A percentile compares a stretch with the other conserved stretches of the same genome.
Evolutionary conservation across 768 basidiomycete genomes (phyloP).

Genomic region (Auriculariales sp.): DNA sequence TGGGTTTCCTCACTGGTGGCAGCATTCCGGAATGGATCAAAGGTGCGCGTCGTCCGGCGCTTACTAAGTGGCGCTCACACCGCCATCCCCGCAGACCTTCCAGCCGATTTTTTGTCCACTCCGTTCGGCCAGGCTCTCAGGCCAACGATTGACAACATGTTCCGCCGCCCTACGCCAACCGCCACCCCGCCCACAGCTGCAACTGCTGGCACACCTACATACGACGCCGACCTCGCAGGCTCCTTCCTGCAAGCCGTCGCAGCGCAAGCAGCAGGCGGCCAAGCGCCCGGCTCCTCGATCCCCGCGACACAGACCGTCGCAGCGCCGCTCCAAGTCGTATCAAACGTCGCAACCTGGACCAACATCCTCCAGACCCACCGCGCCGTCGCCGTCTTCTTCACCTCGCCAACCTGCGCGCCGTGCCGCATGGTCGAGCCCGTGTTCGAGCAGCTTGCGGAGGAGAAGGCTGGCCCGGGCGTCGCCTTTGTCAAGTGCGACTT

Average conservation of each 20-base stretch:
- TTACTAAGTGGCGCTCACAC: not conserved
- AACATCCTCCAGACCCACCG: conserved; percentile 48
- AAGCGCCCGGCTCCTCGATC: conserved; percentile 12
- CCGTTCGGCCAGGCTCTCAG: conserved; percentile 76
- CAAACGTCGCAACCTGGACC: conserved; percentile 60
- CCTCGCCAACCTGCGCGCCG: conserved; percentile 58
- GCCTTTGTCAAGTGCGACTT: conserved; percentile 81
- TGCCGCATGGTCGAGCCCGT: conserved; percentile 74
- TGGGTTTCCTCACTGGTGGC: conserved; percentile 75
- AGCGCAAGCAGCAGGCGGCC: conserved; percentile 25
- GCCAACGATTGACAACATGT: conserved; percentile 89
- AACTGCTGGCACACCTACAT: conserved; percentile 20
- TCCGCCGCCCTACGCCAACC: conserved; percentile 38
- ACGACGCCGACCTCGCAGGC: conserved; percentile 36
- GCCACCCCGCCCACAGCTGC: conserved; percentile 19
- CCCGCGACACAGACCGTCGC: conserved; percentile 36
- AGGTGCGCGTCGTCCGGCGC: conserved; percentile 28
- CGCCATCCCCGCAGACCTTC: conserved; percentile 37
- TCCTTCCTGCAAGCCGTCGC: conserved; percentile 21
- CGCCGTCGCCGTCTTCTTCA: conserved; percentile 72
- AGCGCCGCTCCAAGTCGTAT: conserved; percentile 53
- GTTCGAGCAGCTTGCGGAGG: conserved; percentile 63
- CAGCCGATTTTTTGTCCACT: conserved; percentile 74
- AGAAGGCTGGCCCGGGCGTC: conserved; percentile 38
- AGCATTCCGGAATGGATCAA: conserved; percentile 73